Base-by-base conservation (phyloP, 1,139 yeast species). In the Blastobotrys persicus region DNA sequence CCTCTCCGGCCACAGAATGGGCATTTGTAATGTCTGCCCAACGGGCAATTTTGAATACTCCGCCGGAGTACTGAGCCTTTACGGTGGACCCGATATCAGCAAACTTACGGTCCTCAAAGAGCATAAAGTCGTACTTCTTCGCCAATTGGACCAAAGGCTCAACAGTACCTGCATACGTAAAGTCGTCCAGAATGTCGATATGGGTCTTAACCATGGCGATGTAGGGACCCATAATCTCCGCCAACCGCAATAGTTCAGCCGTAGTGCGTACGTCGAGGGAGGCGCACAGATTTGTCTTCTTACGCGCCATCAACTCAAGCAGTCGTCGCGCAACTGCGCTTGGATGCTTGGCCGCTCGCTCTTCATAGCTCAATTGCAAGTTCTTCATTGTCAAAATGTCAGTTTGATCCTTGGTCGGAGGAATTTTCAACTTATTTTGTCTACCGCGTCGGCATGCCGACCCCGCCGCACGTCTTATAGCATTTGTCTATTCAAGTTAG, bases 41-140 rank as follows among this genome's bases (percentile, higher is more conserved):
- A 61, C 81, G 73, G 9, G 95, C 94, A 55, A 92, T 92, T 64
- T 80, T 81, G 73, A 81, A 89, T 2, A 88, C 84, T 43, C 99
- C 99, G 40, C 95, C 88, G 38, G 85, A 74, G 69, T 92, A 94
- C 70, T 94, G 99, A 39, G 88, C 78, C 70, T 91, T 91, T 46
- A 92, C 98, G 1, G 98, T 94, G 63, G 89, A 88, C n/a, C 99
- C 99, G 61, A 94, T 94, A 68, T 94, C 99, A 26, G 98, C 98
- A 70, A 94, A 94, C 72, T 94, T 94, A 58, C 99, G 80, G 70
- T 91, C 98, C 70, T 91, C 98, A 64, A 91, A 91, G 56, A 91
- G 84, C 76, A 92, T 71, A 60, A 91, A 91, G 55, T 85, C 79
- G 70, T 89, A 92, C 64, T 87, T 86, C 58, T 77, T 71, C 6